These are phyloP conservation scores for Quillaja saponaria DNA, from an alignment of 306 rosid species.

Conservation along the genomic window DNA sequence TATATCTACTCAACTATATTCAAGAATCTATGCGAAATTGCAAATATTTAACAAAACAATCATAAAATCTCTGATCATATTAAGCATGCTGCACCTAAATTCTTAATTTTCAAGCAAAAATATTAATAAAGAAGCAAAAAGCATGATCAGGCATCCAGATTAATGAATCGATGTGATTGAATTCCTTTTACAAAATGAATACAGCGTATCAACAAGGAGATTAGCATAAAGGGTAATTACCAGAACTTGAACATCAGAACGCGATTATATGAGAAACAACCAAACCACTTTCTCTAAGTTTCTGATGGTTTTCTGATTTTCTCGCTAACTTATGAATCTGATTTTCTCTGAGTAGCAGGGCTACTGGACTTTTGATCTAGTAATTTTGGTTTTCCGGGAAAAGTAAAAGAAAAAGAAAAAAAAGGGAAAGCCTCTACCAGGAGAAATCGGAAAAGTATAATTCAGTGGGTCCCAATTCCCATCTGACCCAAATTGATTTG, in stretches of 20 bases:
- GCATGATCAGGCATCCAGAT: no score
- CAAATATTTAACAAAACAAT: background rate
- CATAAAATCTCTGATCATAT: background rate
- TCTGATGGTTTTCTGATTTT: background rate
- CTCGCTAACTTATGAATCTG: background rate
- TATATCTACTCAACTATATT: background rate
- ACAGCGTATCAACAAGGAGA: background rate
- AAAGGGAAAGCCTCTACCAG: no score
- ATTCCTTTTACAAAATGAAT: background rate
- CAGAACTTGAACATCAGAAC: slow-evolving; percentile 80
- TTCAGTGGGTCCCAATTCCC: no score
- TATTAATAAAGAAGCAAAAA: no score
- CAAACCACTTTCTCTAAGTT: no score
- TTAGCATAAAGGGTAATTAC: slow-evolving; percentile 35
- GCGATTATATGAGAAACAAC: slow-evolving; percentile 8
- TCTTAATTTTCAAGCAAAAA: no score
- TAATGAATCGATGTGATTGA: no score
- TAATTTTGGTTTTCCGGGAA: no score
- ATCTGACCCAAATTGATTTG: no score
- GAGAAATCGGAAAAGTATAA: no score
- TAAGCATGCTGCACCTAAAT: background rate
- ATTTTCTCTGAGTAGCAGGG: background rate
- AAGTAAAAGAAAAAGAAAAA: no score
- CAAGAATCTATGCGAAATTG: background rate
- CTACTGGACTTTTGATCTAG: no score